phyloP scores from a whole-genome alignment of 495 filamentous ascomycete genomes.

The Arthonia radiata region DNA sequence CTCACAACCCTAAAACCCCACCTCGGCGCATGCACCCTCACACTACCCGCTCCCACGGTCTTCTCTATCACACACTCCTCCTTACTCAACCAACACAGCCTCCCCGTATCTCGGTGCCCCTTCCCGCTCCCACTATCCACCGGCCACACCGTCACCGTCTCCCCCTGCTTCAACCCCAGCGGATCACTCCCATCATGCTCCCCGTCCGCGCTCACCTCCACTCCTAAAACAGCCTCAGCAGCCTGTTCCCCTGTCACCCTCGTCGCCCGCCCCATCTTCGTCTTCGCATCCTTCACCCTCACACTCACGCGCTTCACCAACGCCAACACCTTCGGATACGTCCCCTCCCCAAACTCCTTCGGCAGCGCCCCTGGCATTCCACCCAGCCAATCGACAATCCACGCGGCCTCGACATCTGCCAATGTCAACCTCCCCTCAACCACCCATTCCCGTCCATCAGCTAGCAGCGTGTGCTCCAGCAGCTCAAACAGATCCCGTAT shows the following conservation, averaged over 20 bases:
- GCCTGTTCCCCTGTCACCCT: conserved; percentile 25
- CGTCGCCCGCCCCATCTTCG: conserved; percentile 9
- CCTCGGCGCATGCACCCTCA: conserved; percentile 29
- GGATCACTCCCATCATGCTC: conserved; percentile 18
- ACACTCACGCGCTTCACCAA: conserved; percentile 28
- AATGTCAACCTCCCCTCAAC: conserved; percentile 19
- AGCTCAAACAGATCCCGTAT: conserved; percentile 18
- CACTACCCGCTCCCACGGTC: conserved; percentile 13
- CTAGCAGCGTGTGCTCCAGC: conserved; percentile 27
- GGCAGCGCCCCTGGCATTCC: conserved; percentile 22
- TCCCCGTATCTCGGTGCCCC: conserved; percentile 25
- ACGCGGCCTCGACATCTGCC: conserved; percentile 36
- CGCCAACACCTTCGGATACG: conserved; percentile 26
- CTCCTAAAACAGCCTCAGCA: conserved; percentile 12
- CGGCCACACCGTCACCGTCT: conserved; percentile 26
- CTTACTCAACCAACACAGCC: conserved; percentile 19
- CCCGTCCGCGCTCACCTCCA: conserved; percentile 12
- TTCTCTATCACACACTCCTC: conserved; percentile 27
- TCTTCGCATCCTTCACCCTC: conserved; percentile 10
- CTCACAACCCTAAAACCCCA: conserved; percentile 25
- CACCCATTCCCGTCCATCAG: conserved; percentile 33
- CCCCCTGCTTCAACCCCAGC: conserved; percentile 19
- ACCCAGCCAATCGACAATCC: conserved; percentile 33
- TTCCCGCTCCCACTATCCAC: conserved; percentile 25
- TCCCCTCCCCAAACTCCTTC: conserved; percentile 13